Evolutionary conservation across 306 rosid species (phyloP), one percentile per base, ranked within the genome.

Genomic region (Dryas drummondii): DNA sequence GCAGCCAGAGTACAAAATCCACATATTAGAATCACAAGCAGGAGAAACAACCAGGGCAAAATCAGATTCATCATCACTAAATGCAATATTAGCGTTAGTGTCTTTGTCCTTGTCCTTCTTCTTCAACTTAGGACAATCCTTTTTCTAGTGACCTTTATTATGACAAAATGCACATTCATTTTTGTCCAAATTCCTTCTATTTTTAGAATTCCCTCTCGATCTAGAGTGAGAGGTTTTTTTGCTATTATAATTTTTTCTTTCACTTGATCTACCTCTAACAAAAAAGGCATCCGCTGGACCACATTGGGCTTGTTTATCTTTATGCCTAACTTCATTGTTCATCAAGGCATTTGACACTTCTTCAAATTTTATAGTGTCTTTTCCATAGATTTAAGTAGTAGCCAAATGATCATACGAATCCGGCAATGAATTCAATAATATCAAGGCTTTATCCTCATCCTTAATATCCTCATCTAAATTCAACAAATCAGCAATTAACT

Each of bases 21-120:
- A 67, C 13, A 42, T 6, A 67, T 45, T 9, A 66, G 54, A 57
- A 48, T 79, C 83, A 64, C 62, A 73, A 50, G 75, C 87, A 91
- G 93, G 22, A 22, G 22, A 22, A 22, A 22, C 89, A 51, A 88
- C 76, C 71, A 5, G 4, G 5, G 59, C 27, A 16, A 15, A 15
- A 7, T 54, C 26, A 54, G 22, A 22, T 22, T 22, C 22, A 22
- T 22, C 22, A 22, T 22, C 22, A 22, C 22, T 22, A 22, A 22
- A 22, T 22, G 22, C 22, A 22, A 22, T 22, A 22, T 22, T 22
- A 22, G 22, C 22, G 22, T 22, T 22, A 22, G 22, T 22, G 22
- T 22, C 22, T 22, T 22, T 22, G 22, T 22, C 44, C 13, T 60
- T 32, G 15, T 22, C 45, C 6, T 3, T 27, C 22, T 22, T 26